Base-by-base conservation (phyloP, 306 rosid species). In the Lathyrus tuberosus region DNA sequence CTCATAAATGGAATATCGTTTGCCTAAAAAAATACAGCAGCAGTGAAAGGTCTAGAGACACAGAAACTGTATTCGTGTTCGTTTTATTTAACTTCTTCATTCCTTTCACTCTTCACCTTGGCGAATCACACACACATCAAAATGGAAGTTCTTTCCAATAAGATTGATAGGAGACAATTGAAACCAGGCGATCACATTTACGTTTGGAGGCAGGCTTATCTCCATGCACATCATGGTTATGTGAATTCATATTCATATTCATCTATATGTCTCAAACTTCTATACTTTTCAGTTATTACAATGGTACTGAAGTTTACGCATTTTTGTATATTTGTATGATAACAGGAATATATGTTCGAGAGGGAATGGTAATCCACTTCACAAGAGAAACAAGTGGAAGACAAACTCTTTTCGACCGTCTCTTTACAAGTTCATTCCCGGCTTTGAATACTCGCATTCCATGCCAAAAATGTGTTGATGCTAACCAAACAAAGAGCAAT, bases 111-210 rank as follows among this genome's bases (percentile, higher is more conserved):
- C 5, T 53, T 58, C 31, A 13, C 14, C 37, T 71, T 8, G 15
- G 8, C 5, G 3, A 28, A 3, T 24, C 43, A 56, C 42, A 10
- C 12, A 24, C 33, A 56, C 49, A n/a, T 16, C 11, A 13, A 68
- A 47, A 91, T 91, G 96, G 94, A 87, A 44, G 17, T 89, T 76
- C 67, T 89, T 13, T 89, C 90, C 5, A 89, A 89, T 62, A 85
- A 83, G 88, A 78, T 60, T 16, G 66, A 76, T 7, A 10, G 69
- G 77, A 70, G 78, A 15, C 42, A 78, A 46, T 56, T 89, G 78
- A 83, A 78, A 43, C 77, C 91, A 1, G 96, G 91, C 0, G 91
- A 92, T 81, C 98, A 92, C 66, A 83, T 92, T 38, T 89, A 92
- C 74, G 84, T 96, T 2, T 92, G 98, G 95, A 86, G 89, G 37